Percentiles rank a stretch among this genome's conserved stretches.
Conservation (phyloP, 2,329 filamentous ascomycete genomes). For the Xylariaceae sp. region DNA sequence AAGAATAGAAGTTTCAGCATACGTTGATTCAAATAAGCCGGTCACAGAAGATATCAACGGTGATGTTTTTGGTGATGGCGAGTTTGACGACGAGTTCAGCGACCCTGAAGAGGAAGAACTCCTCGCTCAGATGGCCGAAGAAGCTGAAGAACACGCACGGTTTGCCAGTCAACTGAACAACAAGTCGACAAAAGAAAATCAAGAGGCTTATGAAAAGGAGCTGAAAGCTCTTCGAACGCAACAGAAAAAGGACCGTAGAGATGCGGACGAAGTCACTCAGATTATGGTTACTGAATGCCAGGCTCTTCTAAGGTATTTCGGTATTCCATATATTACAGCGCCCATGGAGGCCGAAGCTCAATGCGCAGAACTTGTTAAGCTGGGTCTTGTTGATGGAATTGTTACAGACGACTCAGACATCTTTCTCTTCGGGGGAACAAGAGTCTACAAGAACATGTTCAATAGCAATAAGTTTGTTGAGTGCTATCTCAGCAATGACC, state of each 20-base stretch:
- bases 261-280: constrained; percentile 95
- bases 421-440: constrained; percentile 93
- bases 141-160: constrained; percentile 91
- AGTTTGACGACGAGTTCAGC: constrained; percentile 68
- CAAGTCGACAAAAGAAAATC: constrained; percentile 71
- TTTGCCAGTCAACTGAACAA: constrained; percentile 89
- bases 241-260: constrained; percentile 93
- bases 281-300: constrained; percentile 97
- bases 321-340: constrained; percentile 93
- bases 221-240: constrained; percentile 87
- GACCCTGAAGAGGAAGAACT: constrained; percentile 94
- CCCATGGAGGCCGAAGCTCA: constrained; percentile 99
- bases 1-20: constrained; percentile 13
- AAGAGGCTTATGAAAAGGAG: constrained; percentile 83
- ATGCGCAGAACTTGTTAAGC: constrained; percentile 84
- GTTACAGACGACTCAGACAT: constrained; percentile 97
- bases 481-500: constrained; percentile 83
- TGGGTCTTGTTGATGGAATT: constrained; percentile 94
- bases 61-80: constrained; percentile 64
- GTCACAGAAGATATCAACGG: constrained; percentile 37
- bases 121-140: constrained; percentile 81
- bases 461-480: constrained; percentile 98
- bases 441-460: constrained; percentile 99
- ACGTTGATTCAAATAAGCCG: constrained; percentile 13
- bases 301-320: constrained; percentile 85